A percentile compares a stretch with the other conserved stretches of the same genome.
Evolutionary conservation across 1,139 yeast species (phyloP).

Genomic region (Diutina sp.): DNA sequence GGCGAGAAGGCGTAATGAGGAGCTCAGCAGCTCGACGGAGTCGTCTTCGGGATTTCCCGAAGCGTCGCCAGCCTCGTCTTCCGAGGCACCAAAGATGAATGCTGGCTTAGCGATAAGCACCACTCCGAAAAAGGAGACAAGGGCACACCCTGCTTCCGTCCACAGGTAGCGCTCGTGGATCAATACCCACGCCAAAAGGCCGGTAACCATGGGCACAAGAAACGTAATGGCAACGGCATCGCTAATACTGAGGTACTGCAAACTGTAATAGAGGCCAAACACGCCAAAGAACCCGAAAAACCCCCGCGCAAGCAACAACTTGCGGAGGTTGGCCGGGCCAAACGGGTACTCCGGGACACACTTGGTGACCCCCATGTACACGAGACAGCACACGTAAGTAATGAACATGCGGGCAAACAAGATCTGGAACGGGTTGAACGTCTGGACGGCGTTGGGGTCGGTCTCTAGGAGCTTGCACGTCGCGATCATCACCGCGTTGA

Average conservation of each 20-base stretch:
- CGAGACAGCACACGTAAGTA: conserved; percentile 46
- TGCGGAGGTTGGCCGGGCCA: conserved; percentile 54
- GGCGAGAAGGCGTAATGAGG: conserved; percentile 38
- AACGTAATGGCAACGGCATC: conserved; percentile 72
- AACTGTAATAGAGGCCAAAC: conserved; percentile 60
- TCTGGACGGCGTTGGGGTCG: conserved; percentile 38
- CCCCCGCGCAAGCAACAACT: conserved; percentile 52
- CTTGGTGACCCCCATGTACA: conserved; percentile 37
- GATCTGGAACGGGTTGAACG: conserved; percentile 68
- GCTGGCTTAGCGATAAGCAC: conserved; percentile 71
- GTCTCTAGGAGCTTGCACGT: conserved; percentile 62
- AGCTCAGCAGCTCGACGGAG: conserved; percentile 24
- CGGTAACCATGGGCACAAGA: conserved; percentile 66
- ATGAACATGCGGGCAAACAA: conserved; percentile 65
- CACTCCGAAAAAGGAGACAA: conserved; percentile 64
- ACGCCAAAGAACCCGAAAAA: conserved; percentile 69
- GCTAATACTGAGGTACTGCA: conserved; percentile 63
- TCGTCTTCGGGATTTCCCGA: conserved; percentile 10
- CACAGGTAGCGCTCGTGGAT: conserved; percentile 57
- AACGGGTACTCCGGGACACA: conserved; percentile 51
- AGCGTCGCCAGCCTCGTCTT: conserved; percentile 13
- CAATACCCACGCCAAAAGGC: conserved; percentile 56
- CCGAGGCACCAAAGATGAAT: conserved; percentile 46
- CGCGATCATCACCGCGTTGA: conserved; percentile 66
- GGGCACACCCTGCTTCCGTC: conserved; percentile 57